Percentiles rank a stretch among this genome's conserved stretches.
These are phyloP conservation scores for Melampsora medusae DNA, from an alignment of 1,284 basidiomycete species.

Conservation along the genomic window DNA sequence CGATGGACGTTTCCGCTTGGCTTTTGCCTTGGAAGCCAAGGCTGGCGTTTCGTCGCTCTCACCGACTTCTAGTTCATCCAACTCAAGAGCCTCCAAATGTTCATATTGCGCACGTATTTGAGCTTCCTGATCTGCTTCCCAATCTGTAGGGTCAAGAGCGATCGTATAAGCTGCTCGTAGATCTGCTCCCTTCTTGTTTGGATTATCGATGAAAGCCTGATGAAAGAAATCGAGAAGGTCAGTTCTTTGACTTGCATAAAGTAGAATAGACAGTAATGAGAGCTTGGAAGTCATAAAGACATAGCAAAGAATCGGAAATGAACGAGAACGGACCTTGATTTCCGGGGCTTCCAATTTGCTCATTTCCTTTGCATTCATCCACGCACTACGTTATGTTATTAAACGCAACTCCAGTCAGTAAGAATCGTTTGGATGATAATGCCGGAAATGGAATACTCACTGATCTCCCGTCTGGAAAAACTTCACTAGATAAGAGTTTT, in stretches of 20 bases:
- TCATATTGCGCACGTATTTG: neutral
- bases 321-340: conserved; percentile 20
- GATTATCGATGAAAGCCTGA: conserved; percentile 46
- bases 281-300: neutral
- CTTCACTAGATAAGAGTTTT: conserved; percentile 44
- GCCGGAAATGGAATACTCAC: conserved; percentile 2
- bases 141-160: conserved; percentile 44
- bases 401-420: neutral
- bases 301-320: neutral
- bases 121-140: conserved; percentile 46
- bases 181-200: conserved; percentile 46
- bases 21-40: conserved; percentile 8
- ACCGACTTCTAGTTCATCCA: conserved; percentile 39
- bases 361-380: conserved; percentile 45
- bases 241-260: no score
- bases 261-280: no score
- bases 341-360: conserved; percentile 24
- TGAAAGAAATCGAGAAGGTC: no score
- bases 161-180: conserved; percentile 46
- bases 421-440: neutral
- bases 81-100: conserved; percentile 30
- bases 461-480: conserved; percentile 41
- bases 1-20: conserved; percentile 38
- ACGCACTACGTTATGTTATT: conserved; percentile 18
- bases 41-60: conserved; percentile 14